Percentiles rank a stretch among this genome's conserved stretches.
Evolutionary conservation across 2,329 filamentous ascomycete genomes (phyloP).

Genomic region (Nothopassalora personata): DNA sequence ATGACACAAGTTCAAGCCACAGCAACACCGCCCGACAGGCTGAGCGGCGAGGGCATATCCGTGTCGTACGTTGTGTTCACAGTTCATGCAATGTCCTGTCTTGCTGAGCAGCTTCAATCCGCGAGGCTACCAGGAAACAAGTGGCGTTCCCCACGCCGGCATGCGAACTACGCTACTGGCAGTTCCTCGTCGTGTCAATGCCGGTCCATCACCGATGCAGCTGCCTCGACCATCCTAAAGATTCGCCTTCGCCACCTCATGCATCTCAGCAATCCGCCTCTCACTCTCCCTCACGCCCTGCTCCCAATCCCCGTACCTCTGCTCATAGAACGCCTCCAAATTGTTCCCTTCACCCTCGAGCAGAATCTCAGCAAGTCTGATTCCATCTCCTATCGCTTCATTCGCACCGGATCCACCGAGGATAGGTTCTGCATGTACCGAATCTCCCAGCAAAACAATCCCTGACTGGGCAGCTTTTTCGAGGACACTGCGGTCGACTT

Average conservation of each 20-base stretch:
- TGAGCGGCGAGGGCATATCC: neutral
- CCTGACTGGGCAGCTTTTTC: slow-evolving; percentile 21
- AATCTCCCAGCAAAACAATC: slow-evolving; percentile 37
- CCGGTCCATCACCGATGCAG: no score
- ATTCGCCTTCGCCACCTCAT: slow-evolving; percentile 10
- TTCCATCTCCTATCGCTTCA: slow-evolving; percentile 35
- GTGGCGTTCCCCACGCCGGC: no score
- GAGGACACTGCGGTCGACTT: slow-evolving; percentile 21
- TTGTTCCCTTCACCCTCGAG: slow-evolving; percentile 11
- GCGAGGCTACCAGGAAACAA: no score
- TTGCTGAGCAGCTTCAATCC: neutral
- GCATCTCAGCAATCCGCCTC: slow-evolving; percentile 24
- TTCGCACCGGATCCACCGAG: slow-evolving; percentile 39
- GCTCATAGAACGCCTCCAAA: slow-evolving; percentile 18
- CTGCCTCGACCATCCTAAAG: neutral
- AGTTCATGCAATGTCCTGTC: neutral
- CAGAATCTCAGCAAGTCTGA: slow-evolving; percentile 32
- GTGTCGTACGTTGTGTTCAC: neutral
- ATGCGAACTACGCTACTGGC: neutral
- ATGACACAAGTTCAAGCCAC: neutral
- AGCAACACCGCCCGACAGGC: neutral
- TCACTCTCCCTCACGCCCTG: slow-evolving; percentile 21
- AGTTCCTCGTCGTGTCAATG: neutral
- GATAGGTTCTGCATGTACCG: slow-evolving; percentile 38
- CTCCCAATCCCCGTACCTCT: slow-evolving; percentile 19